Evolutionary conservation across 495 filamentous ascomycete genomes (phyloP), one percentile per base, ranked within the genome.

Genomic region (Xylaria palmicola): DNA sequence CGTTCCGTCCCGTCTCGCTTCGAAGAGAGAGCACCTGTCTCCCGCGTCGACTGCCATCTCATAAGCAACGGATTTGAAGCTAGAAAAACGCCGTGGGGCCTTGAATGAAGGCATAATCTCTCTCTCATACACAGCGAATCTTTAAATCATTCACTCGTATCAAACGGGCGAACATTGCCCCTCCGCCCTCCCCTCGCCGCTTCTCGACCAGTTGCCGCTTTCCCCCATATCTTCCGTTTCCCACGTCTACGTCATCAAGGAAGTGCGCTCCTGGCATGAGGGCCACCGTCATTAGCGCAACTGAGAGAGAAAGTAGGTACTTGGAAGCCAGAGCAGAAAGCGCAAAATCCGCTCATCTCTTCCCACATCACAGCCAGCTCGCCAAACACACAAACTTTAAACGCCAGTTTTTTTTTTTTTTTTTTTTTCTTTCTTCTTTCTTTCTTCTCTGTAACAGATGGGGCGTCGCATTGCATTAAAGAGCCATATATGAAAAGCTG

Each of bases 131-230:
- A 44, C 39, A 56, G 26, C 17, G 36, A 44, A 52, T 24, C 17
- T 34, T 41, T 48, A n/a, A n/a, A n/a, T 52, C 47, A 52, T 60
- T 51, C 29, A 52, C 26, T 60, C 57, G 27, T 60, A 44, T 52
- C 39, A 36, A 45, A 24, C 27, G n/a, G 34, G 47, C 57, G 13
- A 36, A 43, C 13, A n/a, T 45, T 10, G n/a, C n/a, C n/a, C n/a
- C n/a, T n/a, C n/a, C n/a, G n/a, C n/a, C n/a, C n/a, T n/a, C 37
- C 12, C 10, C 29, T 34, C 47, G 39, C 37, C 26, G 37, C 29
- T 51, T 19, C 22, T 20, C 17, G n/a, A 32, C 52, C 20, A 26
- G 34, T 34, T 34, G 43, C 7, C 17, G 47, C 36, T 20, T 19
- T 56, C 19, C 44, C 44, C 44, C 44, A 40, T 17, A n/a, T 26